phyloP scores from a whole-genome alignment of 768 basidiomycete species.

The Hypholoma sublateritium region DNA sequence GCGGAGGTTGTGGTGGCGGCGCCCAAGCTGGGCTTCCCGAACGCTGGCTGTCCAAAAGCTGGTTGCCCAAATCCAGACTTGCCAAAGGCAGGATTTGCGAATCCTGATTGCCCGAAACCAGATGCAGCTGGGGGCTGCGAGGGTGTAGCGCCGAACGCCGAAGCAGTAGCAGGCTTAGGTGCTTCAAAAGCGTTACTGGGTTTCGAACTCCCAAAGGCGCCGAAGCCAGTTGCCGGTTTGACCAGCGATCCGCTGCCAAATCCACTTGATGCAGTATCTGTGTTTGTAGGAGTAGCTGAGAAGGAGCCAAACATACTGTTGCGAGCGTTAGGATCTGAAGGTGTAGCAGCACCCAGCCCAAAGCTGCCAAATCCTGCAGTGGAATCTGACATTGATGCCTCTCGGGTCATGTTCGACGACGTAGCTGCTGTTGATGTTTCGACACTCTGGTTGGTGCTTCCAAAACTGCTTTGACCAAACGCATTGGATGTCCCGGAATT shows the following conservation, averaged over 20 bases:
- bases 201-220: constrained; percentile 29
- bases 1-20: constrained; percentile 7
- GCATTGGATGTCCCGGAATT: constrained; percentile 15
- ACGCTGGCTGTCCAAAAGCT: constrained; percentile 31
- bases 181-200: constrained; percentile 17
- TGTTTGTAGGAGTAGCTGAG: constrained; percentile 17
- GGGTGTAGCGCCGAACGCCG: constrained; percentile 18
- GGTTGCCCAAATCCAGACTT: constrained; percentile 35
- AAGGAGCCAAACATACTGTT: constrained; percentile 39
- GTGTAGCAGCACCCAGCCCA: constrained; percentile 26
- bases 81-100: constrained; percentile 36
- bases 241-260: constrained; percentile 28
- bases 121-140: constrained; percentile 18
- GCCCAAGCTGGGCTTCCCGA: constrained; percentile 21
- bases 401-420: constrained; percentile 36
- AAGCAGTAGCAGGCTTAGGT: constrained; percentile 9
- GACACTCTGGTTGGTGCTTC: constrained; percentile 6
- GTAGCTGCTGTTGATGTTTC: constrained; percentile 19
- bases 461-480: constrained; percentile 31
- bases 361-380: constrained; percentile 38
- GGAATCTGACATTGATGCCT: constrained; percentile 48
- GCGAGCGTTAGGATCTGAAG: constrained; percentile 25
- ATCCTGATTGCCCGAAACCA: constrained; percentile 36
- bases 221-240: constrained; percentile 36
- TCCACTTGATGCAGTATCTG: constrained; percentile 20